Evolutionary conservation across 2,329 filamentous ascomycete genomes (phyloP), one percentile per base, ranked within the genome.

Genomic region (Diaporthe destruens): DNA sequence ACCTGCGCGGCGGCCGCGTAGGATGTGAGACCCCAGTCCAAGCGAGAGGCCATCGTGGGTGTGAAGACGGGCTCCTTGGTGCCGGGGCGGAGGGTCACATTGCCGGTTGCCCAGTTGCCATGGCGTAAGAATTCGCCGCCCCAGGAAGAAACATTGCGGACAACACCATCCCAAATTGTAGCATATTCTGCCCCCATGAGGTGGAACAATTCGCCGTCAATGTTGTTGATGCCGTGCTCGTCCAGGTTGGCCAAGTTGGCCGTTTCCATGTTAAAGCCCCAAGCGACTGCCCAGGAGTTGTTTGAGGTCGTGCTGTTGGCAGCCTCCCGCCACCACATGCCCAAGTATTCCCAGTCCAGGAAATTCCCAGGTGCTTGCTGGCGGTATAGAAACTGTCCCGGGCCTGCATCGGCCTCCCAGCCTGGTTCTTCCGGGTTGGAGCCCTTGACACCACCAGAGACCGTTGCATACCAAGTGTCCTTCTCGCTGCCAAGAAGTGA

Each of bases 1-100:
- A 49, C 44, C 8, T 85, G 84, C 76, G 84, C 83, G 0, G 82
- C 82, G 2, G 83, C 83, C 9, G 84, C 84, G 73, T 85, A 85
- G 5, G 83, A 82, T 0, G 81, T 84, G 1, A 76, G 74, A 9
- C 84, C 84, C 77, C 81, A 84, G 44, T 49, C 84, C 1, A 84
- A 75, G 34, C 79, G 80, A 1, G 83, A 83, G 1, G 81, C 81
- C 82, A 84, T 84, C 1, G 76, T 82, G 0, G 83, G 83, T 23
- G 76, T 77, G 72, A 85, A 84, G 29, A 80, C 79, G 53, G 81
- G 73, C 20, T 76, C 72, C 1, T 78, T 79, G 61, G 23, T 51
- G 25, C 14, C 14, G 20, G 44, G 44, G 4, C 44, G 44, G 3
- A 49, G 44, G 3, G 44, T n/a, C 20, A 49, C 44, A 8, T 20